Evolutionary conservation across 345 rosid species (phyloP).

Genomic region (Hirschfeldia incana): DNA sequence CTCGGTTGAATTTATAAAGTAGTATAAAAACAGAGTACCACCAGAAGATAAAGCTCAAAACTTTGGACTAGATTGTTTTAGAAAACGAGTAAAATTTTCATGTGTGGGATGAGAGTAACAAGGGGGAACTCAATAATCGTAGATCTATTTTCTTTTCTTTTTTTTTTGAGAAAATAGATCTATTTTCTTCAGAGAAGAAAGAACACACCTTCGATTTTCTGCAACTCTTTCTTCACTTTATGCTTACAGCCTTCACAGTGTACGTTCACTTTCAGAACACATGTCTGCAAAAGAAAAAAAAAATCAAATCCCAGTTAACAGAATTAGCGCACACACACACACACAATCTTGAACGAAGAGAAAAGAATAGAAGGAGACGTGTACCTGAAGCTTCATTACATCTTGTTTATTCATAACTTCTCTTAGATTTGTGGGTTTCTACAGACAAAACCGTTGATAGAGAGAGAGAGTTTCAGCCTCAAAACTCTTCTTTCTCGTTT

Average conservation of each 20-base stretch:
- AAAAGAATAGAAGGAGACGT: constrained; percentile 5
- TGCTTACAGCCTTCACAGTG: constrained; percentile 94
- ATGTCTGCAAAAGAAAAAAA: constrained; percentile 52
- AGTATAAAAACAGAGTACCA: neutral
- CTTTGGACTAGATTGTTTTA: neutral
- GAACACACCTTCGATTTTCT: constrained; percentile 74
- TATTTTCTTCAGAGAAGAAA: neutral
- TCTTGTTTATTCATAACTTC: constrained; percentile 71
- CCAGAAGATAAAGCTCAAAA: neutral
- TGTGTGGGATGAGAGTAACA: neutral
- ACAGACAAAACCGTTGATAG: neutral
- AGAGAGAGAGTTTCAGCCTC: constrained; percentile 8
- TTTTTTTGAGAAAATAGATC: too few species aligned
- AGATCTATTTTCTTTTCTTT: neutral
- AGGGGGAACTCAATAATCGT: neutral
- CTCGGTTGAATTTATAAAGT: neutral
- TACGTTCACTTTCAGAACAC: constrained; percentile 81
- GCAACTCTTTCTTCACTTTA: constrained; percentile 74
- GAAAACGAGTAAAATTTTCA: neutral
- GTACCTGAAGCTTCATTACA: constrained; percentile 77
- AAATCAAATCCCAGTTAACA: neutral
- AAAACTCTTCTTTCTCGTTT: constrained; percentile 2
- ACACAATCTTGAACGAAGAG: neutral
- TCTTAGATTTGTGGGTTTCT: constrained; percentile 18
- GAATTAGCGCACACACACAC: neutral